A percentile compares a stretch with the other conserved stretches of the same genome.
Conservation (phyloP, 2,329 filamentous ascomycete genomes). For the Cladosporium halotolerans region DNA sequence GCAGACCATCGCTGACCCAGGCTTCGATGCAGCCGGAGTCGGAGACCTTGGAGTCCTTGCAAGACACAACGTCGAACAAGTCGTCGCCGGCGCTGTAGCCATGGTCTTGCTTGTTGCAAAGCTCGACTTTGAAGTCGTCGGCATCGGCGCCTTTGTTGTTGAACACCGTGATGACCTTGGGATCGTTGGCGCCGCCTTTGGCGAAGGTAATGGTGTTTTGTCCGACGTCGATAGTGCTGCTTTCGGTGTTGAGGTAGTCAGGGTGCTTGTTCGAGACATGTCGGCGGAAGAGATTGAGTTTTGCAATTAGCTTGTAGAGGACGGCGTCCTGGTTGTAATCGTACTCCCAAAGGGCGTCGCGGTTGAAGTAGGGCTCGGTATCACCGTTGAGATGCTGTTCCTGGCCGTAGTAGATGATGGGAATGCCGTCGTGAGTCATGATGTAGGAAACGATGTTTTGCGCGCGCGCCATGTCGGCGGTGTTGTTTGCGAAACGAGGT, state of each 20-base stretch:
- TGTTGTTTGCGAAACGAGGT: conserved; percentile 14
- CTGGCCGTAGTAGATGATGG: conserved; percentile 20
- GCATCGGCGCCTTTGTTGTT: conserved; percentile 35
- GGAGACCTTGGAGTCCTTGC: conserved; percentile 25
- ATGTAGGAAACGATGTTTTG: conserved; percentile 15
- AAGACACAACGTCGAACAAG: conserved; percentile 32
- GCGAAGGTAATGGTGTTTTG: conserved; percentile 40
- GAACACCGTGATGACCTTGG: conserved; percentile 40
- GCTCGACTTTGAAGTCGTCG: conserved; percentile 29
- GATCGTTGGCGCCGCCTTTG: conserved; percentile 33
- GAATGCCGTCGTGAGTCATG: conserved; percentile 19
- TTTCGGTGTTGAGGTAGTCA: conserved; percentile 27
- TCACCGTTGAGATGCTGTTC: conserved; percentile 18
- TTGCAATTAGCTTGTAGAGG: conserved; percentile 12
- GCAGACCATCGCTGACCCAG: conserved; percentile 29
- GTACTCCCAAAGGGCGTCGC: conserved; percentile 15
- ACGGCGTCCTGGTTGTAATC: conserved; percentile 11
- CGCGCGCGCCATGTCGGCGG: conserved; percentile 14
- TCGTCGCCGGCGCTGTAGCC: conserved; percentile 17
- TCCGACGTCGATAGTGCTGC: conserved; percentile 40
- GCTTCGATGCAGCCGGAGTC: conserved; percentile 24
- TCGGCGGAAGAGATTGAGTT: conserved; percentile 12
- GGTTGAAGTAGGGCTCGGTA: conserved; percentile 15
- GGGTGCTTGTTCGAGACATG: neutral
- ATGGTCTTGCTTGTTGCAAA: conserved; percentile 2